These are phyloP conservation scores for Papilionanthe hybrid DNA, from an alignment of 116 monocot genomes.

Conservation along the genomic window DNA sequence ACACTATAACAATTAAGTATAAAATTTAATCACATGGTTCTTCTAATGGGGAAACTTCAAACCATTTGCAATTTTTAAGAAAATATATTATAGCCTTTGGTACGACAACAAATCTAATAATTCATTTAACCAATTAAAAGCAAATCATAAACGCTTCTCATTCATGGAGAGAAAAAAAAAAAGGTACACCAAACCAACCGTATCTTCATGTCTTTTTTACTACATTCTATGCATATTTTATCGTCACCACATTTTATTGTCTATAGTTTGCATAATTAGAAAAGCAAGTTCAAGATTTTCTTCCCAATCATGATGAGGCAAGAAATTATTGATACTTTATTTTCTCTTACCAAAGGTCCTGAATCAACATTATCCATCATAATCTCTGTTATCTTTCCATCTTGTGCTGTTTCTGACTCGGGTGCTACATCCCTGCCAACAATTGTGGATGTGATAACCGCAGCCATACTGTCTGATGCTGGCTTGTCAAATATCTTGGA, in stretches of 20 bases:
- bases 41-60: background rate
- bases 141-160: background rate
- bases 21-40: background rate
- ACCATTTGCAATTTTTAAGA: background rate
- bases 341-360: constrained; percentile 35
- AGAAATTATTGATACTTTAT: background rate
- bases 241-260: background rate
- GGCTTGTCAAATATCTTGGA: constrained; percentile 43
- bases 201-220: background rate
- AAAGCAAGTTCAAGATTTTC: background rate
- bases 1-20: background rate
- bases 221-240: background rate
- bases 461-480: constrained; percentile 50
- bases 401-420: constrained; percentile 66
- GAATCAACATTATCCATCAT: constrained; percentile 53
- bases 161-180: background rate
- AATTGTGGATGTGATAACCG: constrained; percentile 36
- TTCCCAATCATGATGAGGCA: background rate
- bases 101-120: no score
- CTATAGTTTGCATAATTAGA: background rate
- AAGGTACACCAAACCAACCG: background rate
- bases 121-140: no score
- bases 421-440: constrained; percentile 53
- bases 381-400: constrained; percentile 74
- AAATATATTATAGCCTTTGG: background rate